Evolutionary conservation across 2,329 filamentous ascomycete genomes (phyloP), one percentile per base, ranked within the genome.

Genomic region (Fusarium setosum): DNA sequence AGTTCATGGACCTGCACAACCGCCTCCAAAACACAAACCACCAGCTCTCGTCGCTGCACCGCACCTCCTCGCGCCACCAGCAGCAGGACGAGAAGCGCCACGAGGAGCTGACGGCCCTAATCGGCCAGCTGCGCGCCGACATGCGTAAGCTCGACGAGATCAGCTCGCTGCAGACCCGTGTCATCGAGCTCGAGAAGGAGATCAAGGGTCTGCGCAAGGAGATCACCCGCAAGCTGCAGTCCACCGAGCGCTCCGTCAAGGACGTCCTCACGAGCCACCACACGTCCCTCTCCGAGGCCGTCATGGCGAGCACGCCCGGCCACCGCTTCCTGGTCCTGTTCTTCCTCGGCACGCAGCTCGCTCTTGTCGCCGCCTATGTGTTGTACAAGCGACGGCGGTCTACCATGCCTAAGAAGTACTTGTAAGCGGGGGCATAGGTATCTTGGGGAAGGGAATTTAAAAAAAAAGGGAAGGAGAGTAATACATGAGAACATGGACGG

Each of bases 351-450:
- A 88, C 92, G 65, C 94, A 97, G 79, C 74, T 92, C 47, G 75
- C 93, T 67, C 81, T 96, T 29, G 87, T 88, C 1, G 88, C 79
- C 3, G 86, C 84, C 1, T 97, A 94, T 74, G 77, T 93, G 34
- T 75, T 90, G 59, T 97, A 97, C 80, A 97, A 97, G 86, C 86
- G 89, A 71, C 89, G 91, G 74, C 88, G 90, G 79, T 84, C 87
- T 35, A 88, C 84, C 65, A 88, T 89, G 77, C 93, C 93, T n/a
- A 97, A 97, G 85, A 97, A 97, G 81, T 97, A 94, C 78, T 81
- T 97, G 75, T 97, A 83, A 73, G 35, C 35, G 26, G n/a, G n/a
- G n/a, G n/a, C n/a, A n/a, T n/a, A n/a, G n/a, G 6, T 20, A 24
- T 21, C 11, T 24, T 23, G 31, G 18, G 13, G 12, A 12, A 29